phyloP scores from a whole-genome alignment of 1,284 basidiomycete species.

The Marasmius sp. region DNA sequence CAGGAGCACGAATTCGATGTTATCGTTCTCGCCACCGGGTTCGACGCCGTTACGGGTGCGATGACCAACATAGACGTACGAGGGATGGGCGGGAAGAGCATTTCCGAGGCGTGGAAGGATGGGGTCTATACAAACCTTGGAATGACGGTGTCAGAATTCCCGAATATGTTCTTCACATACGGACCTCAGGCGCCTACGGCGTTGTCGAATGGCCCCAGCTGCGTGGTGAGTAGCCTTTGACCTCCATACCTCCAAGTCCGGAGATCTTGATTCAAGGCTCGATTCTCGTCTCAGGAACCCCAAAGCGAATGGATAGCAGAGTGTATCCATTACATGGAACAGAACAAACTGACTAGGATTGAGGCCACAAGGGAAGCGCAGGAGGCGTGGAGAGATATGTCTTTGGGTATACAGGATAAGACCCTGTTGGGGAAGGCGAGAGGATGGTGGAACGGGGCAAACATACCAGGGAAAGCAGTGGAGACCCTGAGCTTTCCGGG shows the following conservation, averaged over 20 bases:
- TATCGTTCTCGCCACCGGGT: constrained; percentile 8
- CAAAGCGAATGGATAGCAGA: constrained; percentile 4
- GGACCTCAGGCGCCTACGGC: constrained; percentile 5
- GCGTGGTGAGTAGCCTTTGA: background rate
- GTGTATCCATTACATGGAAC: background rate
- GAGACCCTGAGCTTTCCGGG: background rate
- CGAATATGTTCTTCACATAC: constrained; percentile 6
- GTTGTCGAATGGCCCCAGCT: constrained; percentile 5
- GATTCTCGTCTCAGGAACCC: background rate
- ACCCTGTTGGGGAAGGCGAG: background rate
- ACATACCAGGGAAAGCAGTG: constrained; percentile 3
- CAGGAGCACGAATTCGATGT: constrained; percentile 8
- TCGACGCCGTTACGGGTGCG: background rate
- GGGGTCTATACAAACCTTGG: constrained; percentile 5
- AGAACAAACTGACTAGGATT: background rate
- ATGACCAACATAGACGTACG: constrained; percentile 3
- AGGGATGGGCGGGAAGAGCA: background rate
- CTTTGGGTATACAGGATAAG: background rate
- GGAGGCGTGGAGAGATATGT: background rate
- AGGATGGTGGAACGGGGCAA: constrained; percentile 5
- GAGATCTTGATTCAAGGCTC: background rate
- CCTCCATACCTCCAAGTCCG: background rate
- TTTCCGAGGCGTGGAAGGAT: constrained; percentile 6
- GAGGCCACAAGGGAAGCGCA: background rate
- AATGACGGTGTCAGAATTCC: constrained; percentile 3